Base-by-base conservation (phyloP, 148 eudicot species). In the Polygonum aviculare region DNA sequence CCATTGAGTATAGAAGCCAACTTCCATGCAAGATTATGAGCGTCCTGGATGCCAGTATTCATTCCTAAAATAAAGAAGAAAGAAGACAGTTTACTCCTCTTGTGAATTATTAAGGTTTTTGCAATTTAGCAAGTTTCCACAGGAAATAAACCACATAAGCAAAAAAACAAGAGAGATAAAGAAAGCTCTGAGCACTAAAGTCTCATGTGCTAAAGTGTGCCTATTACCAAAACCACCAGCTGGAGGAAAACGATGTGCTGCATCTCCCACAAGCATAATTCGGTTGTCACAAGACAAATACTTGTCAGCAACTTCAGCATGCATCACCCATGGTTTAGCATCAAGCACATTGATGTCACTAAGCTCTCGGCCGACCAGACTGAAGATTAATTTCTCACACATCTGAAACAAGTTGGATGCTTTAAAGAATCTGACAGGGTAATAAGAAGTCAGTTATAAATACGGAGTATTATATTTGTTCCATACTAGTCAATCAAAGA, bases 11-110 rank as follows among this genome's bases (percentile, higher is more conserved):
- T 86, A 75, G 91, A 82, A 75, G 94, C 97, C 79, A 95, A 80
- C 82, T 95, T 95, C 99, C 98, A 95, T 26, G 97, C 98, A 83
- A 95, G 94, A 82, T 95, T 95, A 69, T 95, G 99, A 47, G 91
- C 99, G 83, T 95, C 99, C 82, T 93, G 99, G 71, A 95, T 91
- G 62, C 99, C 99, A 63, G 98, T 95, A 79, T 95, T 95, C 99
- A 95, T 93, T 31, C 99, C 99, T 95, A 67, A 86, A 73, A 84
- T 71, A 78, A 69, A 76, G 47, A 63, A 76, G 44, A 72, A 22
- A 72, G 18, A 36, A 15, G n/a, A 14, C 19, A 65, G 5, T 33
- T 65, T 15, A 65, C 71, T 35, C 14, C 40, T 39, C 19, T 10
- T 65, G 7, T 33, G 36, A 8, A 22, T 12, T 65, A 51, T 22